Percentiles rank a stretch among this genome's conserved stretches.
phyloP scores from a whole-genome alignment of 805 yeast species.

The Wickerhamiella alocasiicola region DNA sequence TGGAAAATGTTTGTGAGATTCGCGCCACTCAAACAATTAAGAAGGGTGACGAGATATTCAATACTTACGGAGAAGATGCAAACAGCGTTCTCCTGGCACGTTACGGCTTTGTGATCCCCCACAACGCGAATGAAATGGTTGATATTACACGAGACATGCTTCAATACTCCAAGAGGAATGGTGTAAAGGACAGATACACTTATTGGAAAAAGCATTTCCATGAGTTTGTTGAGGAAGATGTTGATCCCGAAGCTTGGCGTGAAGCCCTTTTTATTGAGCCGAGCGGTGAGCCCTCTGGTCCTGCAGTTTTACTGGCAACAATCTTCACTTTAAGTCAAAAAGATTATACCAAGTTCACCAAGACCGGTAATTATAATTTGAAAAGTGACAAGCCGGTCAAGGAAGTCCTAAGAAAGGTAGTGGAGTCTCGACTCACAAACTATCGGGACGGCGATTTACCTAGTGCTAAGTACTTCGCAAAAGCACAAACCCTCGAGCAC shows the following conservation, averaged over 20 bases:
- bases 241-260: conserved; percentile 5
- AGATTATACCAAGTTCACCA: conserved; percentile 12
- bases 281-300: conserved; percentile 4
- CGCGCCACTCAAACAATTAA: conserved; percentile 35
- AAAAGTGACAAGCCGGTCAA: conserved; percentile 13
- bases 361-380: conserved; percentile 14
- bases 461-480: conserved; percentile 12
- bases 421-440: not conserved
- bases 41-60: conserved; percentile 53
- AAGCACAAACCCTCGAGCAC: conserved; percentile 7
- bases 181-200: conserved; percentile 20
- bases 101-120: conserved; percentile 60
- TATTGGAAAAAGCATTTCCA: conserved; percentile 38
- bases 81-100: conserved; percentile 56
- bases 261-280: conserved; percentile 5
- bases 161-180: conserved; percentile 25
- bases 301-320: conserved; percentile 1
- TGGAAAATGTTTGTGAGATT: conserved; percentile 54
- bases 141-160: conserved; percentile 43
- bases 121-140: conserved; percentile 45
- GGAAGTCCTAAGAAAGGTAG: conserved; percentile 1
- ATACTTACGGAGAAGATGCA: conserved; percentile 67
- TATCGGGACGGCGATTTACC: conserved; percentile 18
- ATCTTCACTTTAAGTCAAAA: conserved; percentile 8
- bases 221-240: conserved; percentile 6